Percentiles rank a stretch among this genome's conserved stretches.
phyloP scores from a whole-genome alignment of 1,284 basidiomycete genomes.

The Ustilago loliicola region DNA sequence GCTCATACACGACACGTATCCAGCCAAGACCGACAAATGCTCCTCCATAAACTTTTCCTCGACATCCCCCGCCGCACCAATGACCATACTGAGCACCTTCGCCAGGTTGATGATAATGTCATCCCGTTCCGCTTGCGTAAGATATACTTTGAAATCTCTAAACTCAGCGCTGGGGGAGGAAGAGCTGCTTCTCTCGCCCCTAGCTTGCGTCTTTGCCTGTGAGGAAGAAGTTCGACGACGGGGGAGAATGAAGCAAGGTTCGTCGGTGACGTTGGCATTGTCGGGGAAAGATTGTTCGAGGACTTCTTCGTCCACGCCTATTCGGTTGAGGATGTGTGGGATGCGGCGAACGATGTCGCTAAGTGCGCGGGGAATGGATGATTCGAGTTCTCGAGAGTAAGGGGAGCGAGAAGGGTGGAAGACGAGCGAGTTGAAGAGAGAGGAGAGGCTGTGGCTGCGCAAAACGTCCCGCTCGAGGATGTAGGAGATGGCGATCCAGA shows the following conservation, averaged over 20 bases:
- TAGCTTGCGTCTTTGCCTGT: slow-evolving; percentile 7
- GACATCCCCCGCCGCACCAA: background rate
- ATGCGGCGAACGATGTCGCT: slow-evolving; percentile 16
- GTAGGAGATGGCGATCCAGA: slow-evolving; percentile 28
- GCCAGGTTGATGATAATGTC: slow-evolving; percentile 32
- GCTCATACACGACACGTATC: slow-evolving; percentile 29
- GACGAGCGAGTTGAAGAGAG: slow-evolving; percentile 25
- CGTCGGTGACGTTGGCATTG: slow-evolving; percentile 15
- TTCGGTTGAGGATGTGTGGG: slow-evolving; percentile 24
- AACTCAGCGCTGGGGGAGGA: slow-evolving; percentile 22
- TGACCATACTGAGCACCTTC: slow-evolving; percentile 15
- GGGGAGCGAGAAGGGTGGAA: background rate
- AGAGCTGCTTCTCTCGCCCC: background rate
- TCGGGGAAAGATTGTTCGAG: slow-evolving; percentile 38
- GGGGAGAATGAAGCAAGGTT: slow-evolving; percentile 14
- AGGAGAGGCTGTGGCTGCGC: slow-evolving; percentile 10
- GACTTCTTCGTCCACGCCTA: slow-evolving; percentile 28
- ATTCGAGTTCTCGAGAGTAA: slow-evolving; percentile 10
- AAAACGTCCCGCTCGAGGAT: slow-evolving; percentile 24
- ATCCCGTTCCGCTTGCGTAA: slow-evolving; percentile 38
- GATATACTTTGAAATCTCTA: slow-evolving; percentile 17
- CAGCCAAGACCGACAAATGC: slow-evolving; percentile 23
- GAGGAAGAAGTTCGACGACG: background rate
- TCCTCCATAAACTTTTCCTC: background rate
- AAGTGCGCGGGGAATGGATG: slow-evolving; percentile 13